phyloP scores from a whole-genome alignment of 1,284 basidiomycete species.

The Ceratobasidium sp. region DNA sequence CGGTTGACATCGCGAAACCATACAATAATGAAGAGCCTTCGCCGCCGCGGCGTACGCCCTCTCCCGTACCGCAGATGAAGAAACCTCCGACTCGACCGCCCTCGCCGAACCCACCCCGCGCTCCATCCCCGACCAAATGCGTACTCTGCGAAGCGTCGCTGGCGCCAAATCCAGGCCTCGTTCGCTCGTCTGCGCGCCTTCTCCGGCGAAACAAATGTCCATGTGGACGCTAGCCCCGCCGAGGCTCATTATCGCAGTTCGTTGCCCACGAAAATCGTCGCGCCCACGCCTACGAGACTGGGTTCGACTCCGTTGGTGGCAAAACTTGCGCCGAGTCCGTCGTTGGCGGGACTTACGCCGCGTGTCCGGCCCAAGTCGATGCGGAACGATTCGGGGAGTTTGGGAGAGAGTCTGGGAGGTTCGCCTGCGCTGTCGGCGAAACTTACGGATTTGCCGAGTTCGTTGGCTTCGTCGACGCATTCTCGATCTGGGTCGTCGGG shows the following conservation, averaged over 20 bases:
- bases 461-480: background rate
- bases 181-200: slow-evolving; percentile 16
- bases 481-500: background rate
- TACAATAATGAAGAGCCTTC: background rate
- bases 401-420: too few species aligned
- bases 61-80: background rate
- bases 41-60: slow-evolving; percentile 15
- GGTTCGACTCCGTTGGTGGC: too few species aligned
- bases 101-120: slow-evolving; percentile 12
- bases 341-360: background rate
- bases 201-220: slow-evolving; percentile 15
- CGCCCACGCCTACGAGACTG: too few species aligned
- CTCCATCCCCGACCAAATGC: slow-evolving; percentile 35
- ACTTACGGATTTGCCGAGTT: background rate
- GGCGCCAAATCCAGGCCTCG: slow-evolving; percentile 13
- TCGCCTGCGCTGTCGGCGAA: slow-evolving; percentile 1
- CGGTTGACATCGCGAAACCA: background rate
- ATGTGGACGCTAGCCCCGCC: slow-evolving; percentile 32
- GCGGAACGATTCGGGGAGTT: too few species aligned
- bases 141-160: slow-evolving; percentile 7
- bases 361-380: slow-evolving; percentile 1
- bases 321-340: background rate
- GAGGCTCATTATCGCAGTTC: slow-evolving; percentile 24
- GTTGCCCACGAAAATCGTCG: background rate
- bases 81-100: slow-evolving; percentile 9